These are phyloP conservation scores for Phytopythium litorale DNA, from an alignment of 352 stramenopile genomes.

Conservation along the genomic window DNA sequence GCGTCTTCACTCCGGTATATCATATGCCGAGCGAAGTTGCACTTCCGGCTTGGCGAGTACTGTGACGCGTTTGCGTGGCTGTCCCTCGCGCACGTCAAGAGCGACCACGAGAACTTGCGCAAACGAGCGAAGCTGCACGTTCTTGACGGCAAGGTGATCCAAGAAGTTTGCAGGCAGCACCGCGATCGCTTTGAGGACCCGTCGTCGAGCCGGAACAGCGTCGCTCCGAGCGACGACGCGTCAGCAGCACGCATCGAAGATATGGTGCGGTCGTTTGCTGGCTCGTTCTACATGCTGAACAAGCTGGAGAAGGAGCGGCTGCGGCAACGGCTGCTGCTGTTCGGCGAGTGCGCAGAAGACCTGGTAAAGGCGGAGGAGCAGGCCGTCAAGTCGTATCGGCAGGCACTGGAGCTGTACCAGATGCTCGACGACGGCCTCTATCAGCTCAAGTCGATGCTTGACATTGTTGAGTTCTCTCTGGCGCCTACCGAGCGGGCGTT, in stretches of 20 bases:
- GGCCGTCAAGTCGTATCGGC: constrained; percentile 52
- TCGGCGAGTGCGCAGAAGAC: constrained; percentile 38
- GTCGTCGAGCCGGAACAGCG: not conserved
- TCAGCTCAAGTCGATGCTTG: constrained; percentile 73
- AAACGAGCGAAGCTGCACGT: constrained; percentile 67
- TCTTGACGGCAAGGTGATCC: constrained; percentile 58
- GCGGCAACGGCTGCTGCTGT: constrained; percentile 44
- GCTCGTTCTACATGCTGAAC: constrained; percentile 64
- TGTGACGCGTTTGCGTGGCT: constrained; percentile 66
- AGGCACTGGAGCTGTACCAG: constrained; percentile 66
- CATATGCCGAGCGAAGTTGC: constrained; percentile 57
- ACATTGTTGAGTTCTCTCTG: constrained; percentile 60
- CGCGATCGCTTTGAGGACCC: constrained; percentile 28
- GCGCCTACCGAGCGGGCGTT: constrained; percentile 66
- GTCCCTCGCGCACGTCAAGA: constrained; percentile 72
- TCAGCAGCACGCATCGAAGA: constrained; percentile 43
- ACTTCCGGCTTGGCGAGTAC: constrained; percentile 48
- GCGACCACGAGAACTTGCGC: constrained; percentile 61
- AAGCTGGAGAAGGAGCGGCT: constrained; percentile 55
- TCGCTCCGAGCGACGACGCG: constrained; percentile 5
- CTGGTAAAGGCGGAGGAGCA: constrained; percentile 48
- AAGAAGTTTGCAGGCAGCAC: constrained; percentile 50
- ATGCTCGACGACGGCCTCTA: constrained; percentile 65
- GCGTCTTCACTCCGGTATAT: constrained; percentile 74
- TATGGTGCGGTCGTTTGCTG: constrained; percentile 47